Evolutionary conservation across 228 moss, liverwort and hornwort species (phyloP), one percentile per base, ranked within the genome.

Genomic region (Sphagnum fallax): DNA sequence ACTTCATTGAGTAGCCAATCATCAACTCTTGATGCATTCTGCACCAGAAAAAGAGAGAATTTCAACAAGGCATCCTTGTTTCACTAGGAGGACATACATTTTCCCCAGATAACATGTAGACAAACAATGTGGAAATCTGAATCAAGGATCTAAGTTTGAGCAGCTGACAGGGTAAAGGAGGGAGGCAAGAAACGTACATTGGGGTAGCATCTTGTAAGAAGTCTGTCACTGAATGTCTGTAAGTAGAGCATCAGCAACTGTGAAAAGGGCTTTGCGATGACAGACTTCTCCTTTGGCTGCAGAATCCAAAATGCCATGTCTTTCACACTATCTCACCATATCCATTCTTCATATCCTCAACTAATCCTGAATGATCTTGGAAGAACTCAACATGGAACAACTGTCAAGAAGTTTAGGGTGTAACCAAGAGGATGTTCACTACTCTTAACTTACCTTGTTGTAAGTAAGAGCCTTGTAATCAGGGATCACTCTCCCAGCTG

Each of bases 181-280:
- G 13, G 5, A 13, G 15, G 10, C 48, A 64, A 49, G 11, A 61
- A 8, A 32, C 61, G 74, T 82, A 97, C 97, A 80, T 81, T 85
- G 50, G 97, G 97, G 77, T 98, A 98, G 80, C 97, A 98, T 67
- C 82, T 83, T 59, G 83, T 85, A 66, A 98, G 89, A 70, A 98
- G 72, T 77, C 81, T 88, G 81, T 88, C 87, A 74, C 93, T 93
- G 12, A 88, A 83, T 66, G 65, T 81, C 72, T 86, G 90, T 52
- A 98, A 80, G 75, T 93, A 98, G 52, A 88, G 76, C 55, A 98
- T 83, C 49, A 98, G 93, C 67, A 93, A 65, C 63, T 84, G 79
- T 16, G 97, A 80, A 69, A 91, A 82, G 50, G 79, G 78, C 71
- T 85, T 86, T 51, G 93, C 90, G 67, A 98, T 79, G n/a, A 76